These are phyloP conservation scores for Cryptosporidium muris DNA, from an alignment of 169 alveolate genomes.

Conservation along the genomic window DNA sequence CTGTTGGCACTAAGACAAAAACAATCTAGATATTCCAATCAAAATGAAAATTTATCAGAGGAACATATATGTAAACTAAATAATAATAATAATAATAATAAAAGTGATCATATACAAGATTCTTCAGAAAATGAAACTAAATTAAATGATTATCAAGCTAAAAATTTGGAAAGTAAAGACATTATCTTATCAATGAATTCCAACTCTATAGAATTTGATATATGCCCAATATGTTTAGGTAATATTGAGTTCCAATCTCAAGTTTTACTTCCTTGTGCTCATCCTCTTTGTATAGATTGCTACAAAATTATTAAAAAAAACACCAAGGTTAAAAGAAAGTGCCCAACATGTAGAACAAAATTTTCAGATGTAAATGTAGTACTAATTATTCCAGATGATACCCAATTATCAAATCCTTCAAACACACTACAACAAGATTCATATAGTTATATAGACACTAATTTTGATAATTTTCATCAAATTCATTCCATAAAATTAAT, in stretches of 20 bases:
- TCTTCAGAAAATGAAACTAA: not conserved
- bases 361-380: slow-evolving; percentile 48
- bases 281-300: slow-evolving; percentile 41
- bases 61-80: slow-evolving; percentile 12
- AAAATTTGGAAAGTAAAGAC: not conserved
- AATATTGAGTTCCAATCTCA: slow-evolving; percentile 8
- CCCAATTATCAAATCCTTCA: not conserved
- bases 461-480: slow-evolving; percentile 4
- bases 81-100: slow-evolving; percentile 15
- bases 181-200: not conserved
- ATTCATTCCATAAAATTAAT: slow-evolving; percentile 1
- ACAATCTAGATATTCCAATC: not conserved
- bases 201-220: not conserved
- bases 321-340: slow-evolving; percentile 20
- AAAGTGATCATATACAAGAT: not conserved
- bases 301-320: slow-evolving; percentile 32
- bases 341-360: slow-evolving; percentile 42
- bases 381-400: slow-evolving; percentile 19
- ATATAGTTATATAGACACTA: not conserved
- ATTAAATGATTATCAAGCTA: not conserved
- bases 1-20: not conserved
- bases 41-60: slow-evolving; percentile 39
- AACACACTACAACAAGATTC: not conserved
- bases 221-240: slow-evolving; percentile 47
- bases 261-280: slow-evolving; percentile 63